Base-by-base conservation (phyloP, 306 rosid species). In the Vigna angularis region DNA sequence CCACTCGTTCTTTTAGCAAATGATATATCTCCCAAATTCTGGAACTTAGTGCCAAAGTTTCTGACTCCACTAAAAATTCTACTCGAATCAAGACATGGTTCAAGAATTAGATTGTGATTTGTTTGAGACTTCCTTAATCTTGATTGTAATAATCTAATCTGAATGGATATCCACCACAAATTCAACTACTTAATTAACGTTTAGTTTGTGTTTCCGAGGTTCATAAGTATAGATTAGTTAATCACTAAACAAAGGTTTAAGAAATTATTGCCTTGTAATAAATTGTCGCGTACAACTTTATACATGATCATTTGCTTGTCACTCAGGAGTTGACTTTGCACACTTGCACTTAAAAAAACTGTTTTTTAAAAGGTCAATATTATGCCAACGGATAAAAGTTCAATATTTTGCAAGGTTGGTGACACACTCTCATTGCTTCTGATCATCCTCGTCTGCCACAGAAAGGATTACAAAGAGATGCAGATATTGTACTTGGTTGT, bases 271-370 rank as follows among this genome's bases (percentile, higher is more conserved):
- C 76, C 70, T 70, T 63, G 1, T 4, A 36, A 34, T 45, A 18
- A 78, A 9, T 18, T 24, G 67, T 30, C 61, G 3, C 13, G 36
- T 42, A 63, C 24, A 77, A 30, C 32, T 17, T 26, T 18, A 44
- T 22, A 71, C 17, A 61, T 49, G 44, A 14, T 78, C 76, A 67
- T 73, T 75, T n/a, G 18, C 59, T 64, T 72, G 69, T 83, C 83
- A 66, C 80, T 61, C 68, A 58, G 73, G 77, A 83, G 86, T 73
- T 83, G 86, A 83, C 83, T 77, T 83, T 40, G 80, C 62, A 73
- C 67, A 83, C 68, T 78, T 73, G 80, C 73, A 22, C 32, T 17
- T 51, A 62, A 70, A 75, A 7, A 59, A 72, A 30, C 34, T 18
- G 50, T 26, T 55, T 47, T 55, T 17, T 70, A 17, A 16, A 30